Percentiles rank a stretch among this genome's conserved stretches.
Evolutionary conservation across 2,329 filamentous ascomycete genomes (phyloP).

Genomic region (Hypoxylon sp.): DNA sequence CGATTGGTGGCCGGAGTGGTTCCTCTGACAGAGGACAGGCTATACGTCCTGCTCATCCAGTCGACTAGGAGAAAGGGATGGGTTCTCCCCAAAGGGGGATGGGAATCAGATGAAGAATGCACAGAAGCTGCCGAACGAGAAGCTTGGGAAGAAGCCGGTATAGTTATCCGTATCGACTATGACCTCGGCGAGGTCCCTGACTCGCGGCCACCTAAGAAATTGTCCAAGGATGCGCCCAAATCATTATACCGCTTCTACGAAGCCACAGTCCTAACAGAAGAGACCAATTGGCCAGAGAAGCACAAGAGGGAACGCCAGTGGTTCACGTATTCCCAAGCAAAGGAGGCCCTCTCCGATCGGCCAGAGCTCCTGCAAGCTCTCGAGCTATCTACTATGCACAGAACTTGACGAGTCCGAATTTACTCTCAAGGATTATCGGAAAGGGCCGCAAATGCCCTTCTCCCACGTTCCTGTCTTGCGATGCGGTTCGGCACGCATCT

Average conservation of each 20-base stretch:
- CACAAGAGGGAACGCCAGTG: slow-evolving; percentile 92
- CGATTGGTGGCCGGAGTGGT: slow-evolving; percentile 96
- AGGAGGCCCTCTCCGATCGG: slow-evolving; percentile 79
- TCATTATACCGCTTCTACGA: slow-evolving; percentile 87
- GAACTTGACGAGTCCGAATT: slow-evolving; percentile 52
- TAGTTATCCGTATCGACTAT: slow-evolving; percentile 85
- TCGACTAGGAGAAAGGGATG: slow-evolving; percentile 91
- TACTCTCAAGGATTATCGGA: slow-evolving; percentile 14
- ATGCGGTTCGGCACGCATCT: slow-evolving; percentile 26
- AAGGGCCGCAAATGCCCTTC: slow-evolving; percentile 2
- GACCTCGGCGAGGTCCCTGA: slow-evolving; percentile 91
- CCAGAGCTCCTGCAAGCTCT: slow-evolving; percentile 93
- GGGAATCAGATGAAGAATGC: slow-evolving; percentile 94
- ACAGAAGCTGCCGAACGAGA: slow-evolving; percentile 88
- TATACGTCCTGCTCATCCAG: slow-evolving; percentile 92
- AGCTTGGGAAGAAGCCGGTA: slow-evolving; percentile 98
- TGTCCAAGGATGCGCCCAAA: slow-evolving; percentile 72
- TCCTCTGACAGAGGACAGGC: slow-evolving; percentile 87
- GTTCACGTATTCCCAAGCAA: slow-evolving; percentile 89
- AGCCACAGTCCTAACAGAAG: slow-evolving; percentile 87
- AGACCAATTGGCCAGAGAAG: slow-evolving; percentile 91
- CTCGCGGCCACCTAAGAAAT: slow-evolving; percentile 82
- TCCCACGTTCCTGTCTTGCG: slow-evolving; percentile 22
- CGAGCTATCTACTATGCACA: slow-evolving; percentile 81
- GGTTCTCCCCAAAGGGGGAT: slow-evolving; percentile 98